Evolutionary conservation across 2,329 filamentous ascomycete genomes (phyloP), one percentile per base, ranked within the genome.

Genomic region (Stagonosporopsis tanaceti): DNA sequence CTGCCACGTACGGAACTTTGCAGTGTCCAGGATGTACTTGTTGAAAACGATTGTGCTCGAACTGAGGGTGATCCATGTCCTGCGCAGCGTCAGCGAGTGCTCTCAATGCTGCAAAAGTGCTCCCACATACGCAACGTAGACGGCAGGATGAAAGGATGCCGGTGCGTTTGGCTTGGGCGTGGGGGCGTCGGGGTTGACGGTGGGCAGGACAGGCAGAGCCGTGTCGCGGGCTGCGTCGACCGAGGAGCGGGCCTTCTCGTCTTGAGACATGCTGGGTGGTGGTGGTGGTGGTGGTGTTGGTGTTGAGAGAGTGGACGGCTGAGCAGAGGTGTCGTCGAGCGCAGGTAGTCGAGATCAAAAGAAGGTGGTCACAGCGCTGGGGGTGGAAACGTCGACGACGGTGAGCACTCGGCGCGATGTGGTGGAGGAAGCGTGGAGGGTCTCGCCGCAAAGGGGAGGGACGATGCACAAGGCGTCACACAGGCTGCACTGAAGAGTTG

Each of bases 31-130:
- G 72, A 99, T 92, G 87, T 92, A 97, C 87, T 99, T 99, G 88
- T 99, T 98, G 89, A 97, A 98, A 61, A 99, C 84, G 77, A 99
- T 99, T 75, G 98, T 93, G 70, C 90, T 92, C 40, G 93, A 97
- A 73, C 92, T 96, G 77, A 97, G 84, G 58, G 88, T 82, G 75
- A 99, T 98, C 95, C 95, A 99, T 68, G 88, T 84, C 70, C 93
- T 97, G 77, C 48, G 34, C 47, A 14, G 53, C 47, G 61, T 75
- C 57, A 74, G 72, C 48, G 20, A 35, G 27, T 55, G 53, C 51
- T 28, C 45, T 47, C 37, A 22, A 47, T 38, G 17, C 42, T 39
- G 22, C 44, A 81, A 76, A 78, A 78, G 87, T 17, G 50, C 27
- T 30, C 32, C 17, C 27, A 77, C 80, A 74, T 78, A 87, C 85